Evolutionary conservation across 371 early-diverging fungal genomes (phyloP).

Genomic region (Rhizopus delemar): DNA sequence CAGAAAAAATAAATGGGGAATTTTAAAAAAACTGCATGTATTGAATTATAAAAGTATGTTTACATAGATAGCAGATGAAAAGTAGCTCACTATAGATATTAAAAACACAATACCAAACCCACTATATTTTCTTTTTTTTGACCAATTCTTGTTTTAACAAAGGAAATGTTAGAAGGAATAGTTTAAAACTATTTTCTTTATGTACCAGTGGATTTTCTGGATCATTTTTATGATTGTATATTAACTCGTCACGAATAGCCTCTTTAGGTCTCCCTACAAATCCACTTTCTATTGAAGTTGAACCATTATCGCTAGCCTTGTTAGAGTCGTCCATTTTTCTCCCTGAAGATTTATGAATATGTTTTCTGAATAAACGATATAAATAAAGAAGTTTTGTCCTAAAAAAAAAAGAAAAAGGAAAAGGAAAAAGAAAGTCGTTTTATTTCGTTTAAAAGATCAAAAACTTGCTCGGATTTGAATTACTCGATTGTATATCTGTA

Average conservation of each 20-base stretch:
- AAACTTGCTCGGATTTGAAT: no score
- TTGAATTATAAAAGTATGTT: constrained; percentile 9
- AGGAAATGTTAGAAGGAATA: neutral
- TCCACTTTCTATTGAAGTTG: no score
- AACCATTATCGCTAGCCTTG: no score
- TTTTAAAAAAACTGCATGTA: no score
- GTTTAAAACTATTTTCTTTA: neutral
- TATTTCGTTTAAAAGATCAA: no score
- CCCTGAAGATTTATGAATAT: no score
- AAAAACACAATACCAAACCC: constrained; percentile 27
- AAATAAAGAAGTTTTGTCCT: no score
- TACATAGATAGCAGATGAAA: constrained; percentile 41
- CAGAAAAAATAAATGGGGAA: neutral
- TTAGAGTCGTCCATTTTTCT: no score
- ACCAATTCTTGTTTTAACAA: constrained; percentile 33
- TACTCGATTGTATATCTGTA: no score
- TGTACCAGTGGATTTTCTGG: constrained; percentile 29
- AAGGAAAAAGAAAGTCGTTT: no score
- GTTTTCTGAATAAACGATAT: no score
- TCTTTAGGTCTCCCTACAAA: neutral
- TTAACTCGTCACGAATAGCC: neutral
- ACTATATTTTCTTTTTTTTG: constrained; percentile 24
- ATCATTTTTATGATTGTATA: constrained; percentile 24
- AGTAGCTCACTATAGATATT: constrained; percentile 39
- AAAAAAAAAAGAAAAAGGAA: no score